These are phyloP conservation scores for Metarhizium humberi DNA, from an alignment of 2,329 filamentous ascomycete genomes.

Conservation along the genomic window DNA sequence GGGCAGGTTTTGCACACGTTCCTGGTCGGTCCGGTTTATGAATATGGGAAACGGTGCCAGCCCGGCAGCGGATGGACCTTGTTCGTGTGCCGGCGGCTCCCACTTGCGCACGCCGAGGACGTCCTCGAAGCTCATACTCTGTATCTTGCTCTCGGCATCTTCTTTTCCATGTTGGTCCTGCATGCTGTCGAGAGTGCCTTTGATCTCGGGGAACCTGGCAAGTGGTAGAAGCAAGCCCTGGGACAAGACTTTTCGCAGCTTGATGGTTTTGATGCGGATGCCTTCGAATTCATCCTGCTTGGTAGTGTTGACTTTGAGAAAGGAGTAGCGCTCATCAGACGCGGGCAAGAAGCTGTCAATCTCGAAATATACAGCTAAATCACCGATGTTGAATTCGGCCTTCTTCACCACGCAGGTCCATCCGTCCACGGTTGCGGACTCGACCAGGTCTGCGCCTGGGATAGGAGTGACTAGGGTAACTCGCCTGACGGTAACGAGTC, in stretches of 20 bases:
- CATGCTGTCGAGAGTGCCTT: neutral
- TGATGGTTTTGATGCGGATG: too few relatives aligned
- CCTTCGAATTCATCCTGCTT: too few relatives aligned
- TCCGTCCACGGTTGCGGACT: neutral
- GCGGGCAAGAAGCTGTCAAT: neutral
- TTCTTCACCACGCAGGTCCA: neutral
- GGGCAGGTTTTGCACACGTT: too few relatives aligned
- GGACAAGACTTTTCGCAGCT: too few relatives aligned
- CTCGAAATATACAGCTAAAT: neutral
- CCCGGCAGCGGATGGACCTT: too few relatives aligned
- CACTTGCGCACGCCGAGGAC: slow-evolving; percentile 12
- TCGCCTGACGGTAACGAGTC: neutral
- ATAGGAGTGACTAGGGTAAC: neutral
- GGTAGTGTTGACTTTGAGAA: neutral
- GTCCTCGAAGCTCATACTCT: slow-evolving; percentile 11
- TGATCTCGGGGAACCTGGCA: too few relatives aligned
- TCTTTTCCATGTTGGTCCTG: slow-evolving; percentile 8
- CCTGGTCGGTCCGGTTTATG: too few relatives aligned
- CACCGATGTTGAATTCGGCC: neutral
- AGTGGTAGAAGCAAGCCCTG: too few relatives aligned
- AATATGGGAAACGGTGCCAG: too few relatives aligned
- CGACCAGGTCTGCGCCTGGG: neutral
- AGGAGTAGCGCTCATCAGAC: neutral
- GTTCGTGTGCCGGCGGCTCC: neutral
- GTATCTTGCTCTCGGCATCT: slow-evolving; percentile 4